Base-by-base conservation (phyloP, 169 alveolate genomes). In the Sarcocystis neurona region DNA sequence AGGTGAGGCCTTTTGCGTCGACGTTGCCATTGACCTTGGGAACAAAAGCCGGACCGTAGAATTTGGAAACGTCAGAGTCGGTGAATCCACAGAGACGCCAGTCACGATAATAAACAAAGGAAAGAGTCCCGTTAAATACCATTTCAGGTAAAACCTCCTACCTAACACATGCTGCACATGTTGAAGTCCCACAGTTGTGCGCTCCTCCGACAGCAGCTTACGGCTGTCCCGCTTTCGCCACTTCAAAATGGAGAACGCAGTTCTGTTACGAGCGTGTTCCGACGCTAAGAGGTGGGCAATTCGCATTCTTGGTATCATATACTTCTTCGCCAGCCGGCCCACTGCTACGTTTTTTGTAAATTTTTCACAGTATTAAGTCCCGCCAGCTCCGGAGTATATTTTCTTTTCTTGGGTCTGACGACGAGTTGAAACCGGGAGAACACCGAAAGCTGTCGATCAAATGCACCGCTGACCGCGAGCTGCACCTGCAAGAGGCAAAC, bases 1-100 rank as follows among this genome's bases (percentile, higher is more conserved):
- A 48, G 98, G 98, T n/a, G 98, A 97, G 86, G 97, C 98, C 10
- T 97, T 96, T 87, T 94, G 94, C 89, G 96, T 97, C 23, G 94
- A 95, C 47, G 98, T 96, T 8, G 97, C 95, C 32, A 92, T 96
- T 44, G 96, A 93, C 53, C 93, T 95, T 87, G 96, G 96, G 68
- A 93, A 95, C 72, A 95, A 94, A 79, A 95, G 95, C 30, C 91
- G 92, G 46, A 92, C 94, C 41, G 85, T 97, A 56, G 98, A 97
- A 89, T 96, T 97, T 84, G 98, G 97, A 5, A 95, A 95, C 78
- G 98, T 97, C 20, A 95, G 97, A 89, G 99, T 97, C 18, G 97
- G 97, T 44, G 98, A 96, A 41, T 94, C 95, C 63, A 96, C 96
- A 82, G 97, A 95, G 89, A 92, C 93, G 89, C 94, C 94, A 10